Evolutionary conservation across 306 rosid genomes (phyloP), one percentile per base, ranked within the genome.

Genomic region (Cyclanthera cordifolia): DNA sequence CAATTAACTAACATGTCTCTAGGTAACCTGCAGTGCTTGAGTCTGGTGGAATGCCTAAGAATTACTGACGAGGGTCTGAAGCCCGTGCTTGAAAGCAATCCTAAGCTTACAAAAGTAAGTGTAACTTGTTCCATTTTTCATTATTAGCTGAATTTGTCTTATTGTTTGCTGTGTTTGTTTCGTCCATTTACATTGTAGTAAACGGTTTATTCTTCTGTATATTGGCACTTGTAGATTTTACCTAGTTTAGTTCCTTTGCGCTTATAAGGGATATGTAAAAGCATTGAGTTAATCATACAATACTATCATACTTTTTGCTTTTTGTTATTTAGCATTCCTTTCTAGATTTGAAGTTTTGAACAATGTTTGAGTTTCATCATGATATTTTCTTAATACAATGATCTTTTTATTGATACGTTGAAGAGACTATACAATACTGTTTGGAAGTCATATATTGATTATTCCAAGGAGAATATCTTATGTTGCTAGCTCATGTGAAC

Each of bases 21-120:
- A 66, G 95, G 99, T 53, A 77, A 70, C 77, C 87, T 94, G 58
- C 84, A 81, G 67, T 79, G 90, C 79, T 73, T 94, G 94, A 94
- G 85, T 78, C 83, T 94, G 53, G 88, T 85, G 69, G 90, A 85
- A 75, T 94, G 99, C 78, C 71, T 81, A 8, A 83, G 80, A 85
- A 90, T 94, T 61, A 94, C 99, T 17, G 97, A 94, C 55, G 88
- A 88, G 73, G 90, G 95, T 73, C 79, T 94, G 58, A 90, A 72
- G 82, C 80, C 82, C 7, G 90, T 94, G 79, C 90, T 90, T 77
- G 85, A 85, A 79, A 80, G 71, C 68, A 94, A 90, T 82, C 85
- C 86, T 68, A 86, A 78, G 79, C 71, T 94, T 69, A 77, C 74
- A 72, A 90, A 83, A 93, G 97, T 94, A 24, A 81, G 90, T 77